A percentile compares a stretch with the other conserved stretches of the same genome.
These are phyloP conservation scores for Alternaria sp. DNA, from an alignment of 2,329 filamentous ascomycete species.

Conservation along the genomic window DNA sequence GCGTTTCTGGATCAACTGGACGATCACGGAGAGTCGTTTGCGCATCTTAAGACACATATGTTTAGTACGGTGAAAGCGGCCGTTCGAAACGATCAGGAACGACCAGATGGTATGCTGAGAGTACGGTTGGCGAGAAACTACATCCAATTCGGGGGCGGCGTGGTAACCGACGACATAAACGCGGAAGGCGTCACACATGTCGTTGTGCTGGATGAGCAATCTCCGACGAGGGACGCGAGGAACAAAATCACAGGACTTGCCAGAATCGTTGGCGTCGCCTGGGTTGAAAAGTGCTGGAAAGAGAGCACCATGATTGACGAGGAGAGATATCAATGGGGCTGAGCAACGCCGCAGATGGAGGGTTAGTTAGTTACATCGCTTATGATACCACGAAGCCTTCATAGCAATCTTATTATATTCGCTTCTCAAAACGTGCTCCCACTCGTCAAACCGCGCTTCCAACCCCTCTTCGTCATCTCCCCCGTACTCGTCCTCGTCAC, in stretches of 20 bases:
- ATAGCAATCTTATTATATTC: not conserved
- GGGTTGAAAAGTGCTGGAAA: constrained; percentile 82
- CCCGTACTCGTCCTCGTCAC: constrained; percentile 24
- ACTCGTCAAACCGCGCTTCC: constrained; percentile 30
- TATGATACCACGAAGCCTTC: not conserved
- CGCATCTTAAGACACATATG: constrained; percentile 39
- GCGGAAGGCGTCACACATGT: constrained; percentile 73
- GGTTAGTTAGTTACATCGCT: not conserved
- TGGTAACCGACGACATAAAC: constrained; percentile 58
- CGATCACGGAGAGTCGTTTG: constrained; percentile 32
- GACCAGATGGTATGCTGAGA: constrained; percentile 29
- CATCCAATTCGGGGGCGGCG: constrained; percentile 73
- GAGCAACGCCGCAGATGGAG: not conserved
- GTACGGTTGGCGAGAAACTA: constrained; percentile 61
- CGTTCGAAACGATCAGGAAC: constrained; percentile 15
- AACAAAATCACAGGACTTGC: constrained; percentile 59
- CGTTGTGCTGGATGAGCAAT: constrained; percentile 60
- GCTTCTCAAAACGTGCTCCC: constrained; percentile 42
- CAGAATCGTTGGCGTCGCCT: constrained; percentile 70
- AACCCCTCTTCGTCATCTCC: constrained; percentile 13
- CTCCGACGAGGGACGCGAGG: constrained; percentile 54
- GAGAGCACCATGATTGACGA: constrained; percentile 82
- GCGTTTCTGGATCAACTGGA: constrained; percentile 37
- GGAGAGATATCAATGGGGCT: constrained; percentile 47
- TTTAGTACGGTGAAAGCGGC: constrained; percentile 35